Base-by-base conservation (phyloP, 148 eudicot species). In the Chenopodium suecicum region DNA sequence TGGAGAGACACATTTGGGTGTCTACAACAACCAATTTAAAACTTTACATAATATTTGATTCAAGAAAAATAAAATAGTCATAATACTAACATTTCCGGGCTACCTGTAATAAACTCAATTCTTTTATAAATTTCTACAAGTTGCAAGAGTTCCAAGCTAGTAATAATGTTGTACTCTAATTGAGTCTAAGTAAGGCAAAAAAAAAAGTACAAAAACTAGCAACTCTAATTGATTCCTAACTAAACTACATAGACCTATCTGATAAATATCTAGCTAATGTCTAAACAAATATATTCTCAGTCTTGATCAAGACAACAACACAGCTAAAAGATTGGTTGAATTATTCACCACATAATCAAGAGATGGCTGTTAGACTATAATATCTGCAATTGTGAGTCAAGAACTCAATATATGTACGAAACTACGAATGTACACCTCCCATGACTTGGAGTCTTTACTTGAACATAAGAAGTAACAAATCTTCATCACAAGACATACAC, bases 221-320 rank as follows among this genome's bases (percentile, higher is more conserved):
- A 25, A 41, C 34, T 56, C 52, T 17, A 69, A 82, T 16, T 16
- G 47, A 2, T 76, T 13, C 75, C 84, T 82, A 56, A 41, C 84
- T 76, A 76, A 82, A 68, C 84, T 82, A 82, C 58, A 34, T 67
- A 27, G 9, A 19, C 44, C 70, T 48, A 66, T 66, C 25, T 50
- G 34, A 65, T 31, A 31, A 31, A 31, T 31, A 37, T 37, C 44
- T 37, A 37, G 64, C 79, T 66, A n/a, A 17, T 10, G 27, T 52
- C 78, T 52, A 69, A 31, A 67, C 34, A 44, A 64, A 74, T 73
- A 66, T 63, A 47, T 16, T 52, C 64, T 44, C 31, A 29, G 41
- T 37, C 20, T 7, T 1, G 9, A 19, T 16, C 32, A 20, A 78
- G 72, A 7, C 60, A 0, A 66, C 25, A 25, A 17, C 70, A 48